Evolutionary conservation across 2,329 filamentous ascomycete species (phyloP), one percentile per base, ranked within the genome.

Genomic region (Lachnellula willkommii): DNA sequence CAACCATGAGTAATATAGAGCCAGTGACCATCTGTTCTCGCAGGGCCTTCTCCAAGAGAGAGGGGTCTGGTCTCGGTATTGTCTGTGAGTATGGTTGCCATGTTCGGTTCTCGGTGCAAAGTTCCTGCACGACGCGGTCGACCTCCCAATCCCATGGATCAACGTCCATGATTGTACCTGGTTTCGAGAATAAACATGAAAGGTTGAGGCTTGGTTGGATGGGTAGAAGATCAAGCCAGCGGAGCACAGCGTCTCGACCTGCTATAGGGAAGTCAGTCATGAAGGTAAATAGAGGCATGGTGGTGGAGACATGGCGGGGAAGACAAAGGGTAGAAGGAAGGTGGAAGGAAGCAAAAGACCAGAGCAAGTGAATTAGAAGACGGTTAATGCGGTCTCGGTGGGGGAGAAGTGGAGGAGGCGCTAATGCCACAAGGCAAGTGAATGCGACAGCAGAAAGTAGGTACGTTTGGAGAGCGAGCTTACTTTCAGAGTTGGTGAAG

Each of bases 71-170:
- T 72, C 55, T 70, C 70, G 15, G 65, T 24, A 60, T 17, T 60
- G 50, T 54, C 9, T 52, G 14, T 59, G 26, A 67, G 66, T 60
- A 42, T 70, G 48, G 71, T 71, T 53, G 68, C 79, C 79, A 82
- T 9, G 80, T 77, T 48, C 75, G 74, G 3, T 75, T 67, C 2
- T 74, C 65, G 22, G 79, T 75, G 67, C 85, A 90, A 3, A 95
- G 75, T 65, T 86, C 84, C 15, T 76, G 69, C 9, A 88, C 79
- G 11, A 95, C 82, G 37, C 83, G 78, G 39, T 87, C 82, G 35
- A 85, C 76, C 37, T 80, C 79, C 90, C 90, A 95, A 53, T 79
- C 66, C 70, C 85, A 87, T n/a, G 90, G 90, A 71, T 95, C 89
- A 54, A 72, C 68, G 48, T 70, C 70, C 51, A 66, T 72, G 69